Conservation (phyloP, 177 flowering plant genomes). For the Vitis hybrid region DNA sequence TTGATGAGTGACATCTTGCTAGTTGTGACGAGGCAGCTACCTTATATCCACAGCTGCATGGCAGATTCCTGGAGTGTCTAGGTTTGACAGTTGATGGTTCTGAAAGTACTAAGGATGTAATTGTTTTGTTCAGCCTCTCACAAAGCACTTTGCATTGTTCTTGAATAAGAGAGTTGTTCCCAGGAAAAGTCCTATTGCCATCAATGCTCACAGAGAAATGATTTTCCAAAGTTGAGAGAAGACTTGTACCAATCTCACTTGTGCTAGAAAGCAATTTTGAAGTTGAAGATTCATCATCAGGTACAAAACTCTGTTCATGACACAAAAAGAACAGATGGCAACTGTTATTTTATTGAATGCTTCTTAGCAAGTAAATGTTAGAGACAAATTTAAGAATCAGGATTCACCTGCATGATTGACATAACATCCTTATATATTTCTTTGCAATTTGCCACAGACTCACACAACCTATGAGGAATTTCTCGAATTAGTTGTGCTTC, state of each 20-base stretch:
- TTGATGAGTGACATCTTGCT: constrained; percentile 36
- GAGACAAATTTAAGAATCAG: background rate
- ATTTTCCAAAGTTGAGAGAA: constrained; percentile 71
- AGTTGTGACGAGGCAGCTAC: constrained; percentile 61
- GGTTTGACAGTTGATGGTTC: constrained; percentile 27
- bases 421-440: constrained; percentile 52
- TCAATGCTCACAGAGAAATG: constrained; percentile 42
- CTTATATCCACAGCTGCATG: constrained; percentile 37
- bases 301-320: constrained; percentile 46
- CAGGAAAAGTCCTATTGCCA: constrained; percentile 14
- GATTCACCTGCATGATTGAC: constrained; percentile 54
- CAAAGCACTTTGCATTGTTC: constrained; percentile 46
- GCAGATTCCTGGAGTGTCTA: constrained; percentile 12
- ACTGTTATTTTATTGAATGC: background rate
- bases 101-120: constrained; percentile 39
- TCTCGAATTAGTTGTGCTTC: constrained; percentile 48
- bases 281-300: constrained; percentile 45
- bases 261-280: constrained; percentile 54
- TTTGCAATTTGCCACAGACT: constrained; percentile 65
- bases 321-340: background rate
- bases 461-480: constrained; percentile 52
- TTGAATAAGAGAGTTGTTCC: constrained; percentile 33
- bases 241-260: constrained; percentile 55
- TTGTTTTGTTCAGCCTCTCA: constrained; percentile 44
- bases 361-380: constrained; percentile 2